Evolutionary conservation across 177 flowering plant genomes (phyloP), one percentile per base, ranked within the genome.

Genomic region (Vitis hybrid): DNA sequence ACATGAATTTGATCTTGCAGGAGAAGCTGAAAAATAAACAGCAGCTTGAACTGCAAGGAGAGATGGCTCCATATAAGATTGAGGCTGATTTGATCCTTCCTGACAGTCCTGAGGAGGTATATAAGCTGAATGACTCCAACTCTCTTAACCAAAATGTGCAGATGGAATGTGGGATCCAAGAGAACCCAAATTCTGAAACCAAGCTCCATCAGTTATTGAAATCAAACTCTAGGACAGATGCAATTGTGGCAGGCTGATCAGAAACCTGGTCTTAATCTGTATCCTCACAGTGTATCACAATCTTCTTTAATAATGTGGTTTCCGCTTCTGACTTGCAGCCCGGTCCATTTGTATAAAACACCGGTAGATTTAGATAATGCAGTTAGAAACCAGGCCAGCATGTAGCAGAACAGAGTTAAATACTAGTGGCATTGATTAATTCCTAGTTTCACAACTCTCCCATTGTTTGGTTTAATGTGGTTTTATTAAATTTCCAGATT

Each of bases 21-120:
- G 72, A 58, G 65, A 58, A 79, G 65, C 54, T 83, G 61, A 74
- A 81, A 67, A 55, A 51, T 57, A 52, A 60, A 11, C 63, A 67
- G 40, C 40, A 35, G 60, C 52, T 54, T 13, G 76, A 24, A 66
- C 69, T 15, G 30, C 69, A 66, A 54, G 76, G 66, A 67, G 79
- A 66, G 55, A 63, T 19, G 59, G 65, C 52, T 69, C 11, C 51
- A 6, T 15, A 0, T 16, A 24, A 24, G 21, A 24, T 11, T 30
- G 59, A 32, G n/a, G 65, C 13, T 60, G 24, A 49, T 16, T 46
- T 46, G 6, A 2, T 52, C 27, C 54, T 50, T 4, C 35, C 40
- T 64, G 46, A 49, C 16, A 64, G n/a, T 18, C 12, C 15, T 49
- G 56, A 19, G 67, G 51, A 64, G 13, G 3, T 50, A 21, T 8